Evolutionary conservation across 1,139 yeast species (phyloP).

Genomic region (Taphrina wiesneri): DNA sequence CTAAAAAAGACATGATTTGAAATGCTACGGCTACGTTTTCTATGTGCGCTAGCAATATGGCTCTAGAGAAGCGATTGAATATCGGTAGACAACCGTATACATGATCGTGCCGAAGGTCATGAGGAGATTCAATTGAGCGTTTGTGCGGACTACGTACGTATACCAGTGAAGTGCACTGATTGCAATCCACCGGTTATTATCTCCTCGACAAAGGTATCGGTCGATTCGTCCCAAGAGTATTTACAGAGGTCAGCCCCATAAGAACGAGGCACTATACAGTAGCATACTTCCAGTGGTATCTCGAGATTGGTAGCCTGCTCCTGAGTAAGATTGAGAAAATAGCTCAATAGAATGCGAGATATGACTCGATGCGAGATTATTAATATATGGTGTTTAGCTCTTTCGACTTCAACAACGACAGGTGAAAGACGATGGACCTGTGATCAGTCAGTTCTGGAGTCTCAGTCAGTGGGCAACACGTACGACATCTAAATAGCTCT

Average conservation of each 20-base stretch:
- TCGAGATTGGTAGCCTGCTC: constrained; percentile 73
- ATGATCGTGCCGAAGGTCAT: no score
- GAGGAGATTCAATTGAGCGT: no score
- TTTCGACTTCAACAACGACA: constrained; percentile 85
- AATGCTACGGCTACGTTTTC: no score
- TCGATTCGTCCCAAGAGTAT: constrained; percentile 20
- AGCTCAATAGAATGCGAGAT: constrained; percentile 80
- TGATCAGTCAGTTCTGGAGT: constrained; percentile 60
- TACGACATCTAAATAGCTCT: constrained; percentile 83
- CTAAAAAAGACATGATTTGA: no score
- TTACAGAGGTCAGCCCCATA: constrained; percentile 56
- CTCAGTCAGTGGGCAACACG: constrained; percentile 56
- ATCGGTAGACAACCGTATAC: no score
- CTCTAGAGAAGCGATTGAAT: no score
- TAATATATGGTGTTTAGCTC: constrained; percentile 83
- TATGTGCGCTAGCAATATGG: no score
- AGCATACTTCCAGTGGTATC: constrained; percentile 87
- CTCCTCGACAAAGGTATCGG: constrained; percentile 27
- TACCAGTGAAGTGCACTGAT: constrained; percentile 16
- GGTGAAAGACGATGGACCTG: constrained; percentile 78
- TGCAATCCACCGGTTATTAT: constrained; percentile 27
- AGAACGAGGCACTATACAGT: constrained; percentile 86
- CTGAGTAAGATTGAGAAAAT: constrained; percentile 80
- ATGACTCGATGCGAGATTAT: constrained; percentile 89
- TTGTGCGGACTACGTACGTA: background rate